A percentile compares a stretch with the other conserved stretches of the same genome.
These are phyloP conservation scores for Tolypocladium ovalisporum DNA, from an alignment of 2,329 filamentous ascomycete species.

Conservation along the genomic window DNA sequence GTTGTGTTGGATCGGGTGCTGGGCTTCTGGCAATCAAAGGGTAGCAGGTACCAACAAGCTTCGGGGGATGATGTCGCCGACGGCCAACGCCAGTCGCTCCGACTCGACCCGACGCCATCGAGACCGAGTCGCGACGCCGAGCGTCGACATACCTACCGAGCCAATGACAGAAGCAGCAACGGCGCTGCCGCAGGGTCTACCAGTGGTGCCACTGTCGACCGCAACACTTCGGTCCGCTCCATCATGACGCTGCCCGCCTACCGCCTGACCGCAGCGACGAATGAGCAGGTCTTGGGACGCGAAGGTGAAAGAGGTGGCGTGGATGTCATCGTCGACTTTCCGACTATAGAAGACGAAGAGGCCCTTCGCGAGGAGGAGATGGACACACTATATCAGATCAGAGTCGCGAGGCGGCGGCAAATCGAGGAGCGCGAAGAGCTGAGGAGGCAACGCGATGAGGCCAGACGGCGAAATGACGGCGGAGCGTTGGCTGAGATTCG, in stretches of 20 bases:
- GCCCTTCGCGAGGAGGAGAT: constrained; percentile 75
- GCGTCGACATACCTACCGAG: not conserved
- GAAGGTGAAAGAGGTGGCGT: constrained; percentile 90
- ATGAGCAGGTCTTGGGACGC: constrained; percentile 72
- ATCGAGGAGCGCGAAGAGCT: constrained; percentile 67
- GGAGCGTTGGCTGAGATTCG: constrained; percentile 57
- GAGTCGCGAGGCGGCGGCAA: constrained; percentile 64
- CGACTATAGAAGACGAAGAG: constrained; percentile 71
- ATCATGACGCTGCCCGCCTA: constrained; percentile 91
- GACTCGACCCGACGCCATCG: constrained; percentile 4
- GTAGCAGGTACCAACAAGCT: constrained; percentile 19
- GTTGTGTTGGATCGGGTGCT: not conserved
- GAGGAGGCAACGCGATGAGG: constrained; percentile 58
- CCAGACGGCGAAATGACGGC: constrained; percentile 59
- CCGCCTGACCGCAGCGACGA: constrained; percentile 57
- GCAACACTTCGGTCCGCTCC: constrained; percentile 81
- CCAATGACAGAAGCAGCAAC: not conserved
- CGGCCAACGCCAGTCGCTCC: constrained; percentile 10
- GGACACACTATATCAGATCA: constrained; percentile 85
- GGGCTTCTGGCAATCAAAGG: not conserved
- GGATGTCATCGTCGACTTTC: constrained; percentile 79
- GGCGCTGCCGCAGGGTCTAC: constrained; percentile 15
- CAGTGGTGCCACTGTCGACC: constrained; percentile 45
- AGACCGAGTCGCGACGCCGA: not conserved
- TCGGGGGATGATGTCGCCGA: constrained; percentile 15